A percentile compares a stretch with the other conserved stretches of the same genome.
Evolutionary conservation across 208 protist species (phyloP).

Genomic region (Trypanosoma lewisi): DNA sequence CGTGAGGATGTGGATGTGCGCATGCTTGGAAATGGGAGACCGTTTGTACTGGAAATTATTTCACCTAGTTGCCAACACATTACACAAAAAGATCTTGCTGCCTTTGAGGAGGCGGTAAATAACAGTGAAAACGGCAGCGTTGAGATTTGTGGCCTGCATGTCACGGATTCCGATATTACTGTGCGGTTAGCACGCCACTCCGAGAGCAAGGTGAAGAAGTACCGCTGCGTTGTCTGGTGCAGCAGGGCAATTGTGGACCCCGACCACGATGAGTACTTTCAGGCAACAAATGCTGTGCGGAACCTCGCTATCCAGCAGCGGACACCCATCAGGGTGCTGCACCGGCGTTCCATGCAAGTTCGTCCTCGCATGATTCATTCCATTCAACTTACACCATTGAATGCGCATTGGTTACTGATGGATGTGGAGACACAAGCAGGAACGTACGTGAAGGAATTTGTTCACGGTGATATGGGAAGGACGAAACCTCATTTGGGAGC

Average conservation of each 20-base stretch:
- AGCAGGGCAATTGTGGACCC: constrained; percentile 55
- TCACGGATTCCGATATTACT: constrained; percentile 61
- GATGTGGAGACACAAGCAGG: constrained; percentile 93
- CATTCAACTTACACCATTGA: constrained; percentile 66
- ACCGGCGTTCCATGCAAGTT: constrained; percentile 86
- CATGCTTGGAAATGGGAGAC: constrained; percentile 92
- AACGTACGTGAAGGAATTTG: constrained; percentile 99
- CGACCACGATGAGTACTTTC: constrained; percentile 36
- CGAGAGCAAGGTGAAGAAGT: constrained; percentile 88
- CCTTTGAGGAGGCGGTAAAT: constrained; percentile 51
- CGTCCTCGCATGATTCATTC: constrained; percentile 85
- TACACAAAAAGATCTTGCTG: constrained; percentile 42
- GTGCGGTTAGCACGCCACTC: constrained; percentile 81
- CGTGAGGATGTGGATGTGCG: constrained; percentile 95
- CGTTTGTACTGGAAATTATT: constrained; percentile 91
- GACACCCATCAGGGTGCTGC: constrained; percentile 95
- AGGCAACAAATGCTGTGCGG: constrained; percentile 35
- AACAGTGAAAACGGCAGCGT: constrained; percentile 59
- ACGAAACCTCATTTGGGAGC: constrained; percentile 86
- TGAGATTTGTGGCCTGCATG: constrained; percentile 57
- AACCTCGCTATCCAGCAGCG: constrained; percentile 76
- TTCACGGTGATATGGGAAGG: constrained; percentile 95
- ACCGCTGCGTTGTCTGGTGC: constrained; percentile 86
- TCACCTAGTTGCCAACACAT: constrained; percentile 64
- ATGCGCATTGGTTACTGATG: constrained; percentile 87